Base-by-base conservation (phyloP, 1,284 basidiomycete genomes). In the Bondarzewia mesenterica region DNA sequence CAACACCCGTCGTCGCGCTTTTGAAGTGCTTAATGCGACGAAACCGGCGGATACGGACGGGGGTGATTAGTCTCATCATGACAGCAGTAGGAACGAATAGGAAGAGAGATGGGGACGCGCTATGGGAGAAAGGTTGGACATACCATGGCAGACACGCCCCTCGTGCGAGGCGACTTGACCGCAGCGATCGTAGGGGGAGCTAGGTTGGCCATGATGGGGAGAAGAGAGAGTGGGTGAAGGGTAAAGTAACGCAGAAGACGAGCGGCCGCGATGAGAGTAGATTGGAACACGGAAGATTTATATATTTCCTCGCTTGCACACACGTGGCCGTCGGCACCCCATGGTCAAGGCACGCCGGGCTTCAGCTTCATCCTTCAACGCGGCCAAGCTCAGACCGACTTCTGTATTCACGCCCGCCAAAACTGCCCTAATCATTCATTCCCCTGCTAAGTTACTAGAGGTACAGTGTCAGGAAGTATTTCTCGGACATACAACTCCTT, bases 1-100 rank as follows among this genome's bases (percentile, higher is more conserved):
- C 88, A 55, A 96, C 89, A 59, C 93, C 93, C 43, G 93, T 96
- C 44, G 93, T 93, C 54, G 93, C 93, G 40, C 89, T 93, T 74
- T 94, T 93, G 80, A 95, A 95, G 73, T 94, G 54, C 80, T 51
- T 41, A 38, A 40, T 40, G 16, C 32, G 42, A 29, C 41, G 42
- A 38, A 35, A 18, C 25, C 23, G 32, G 25, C 42, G 21, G 14
- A 32, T 29, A 42, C 41, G 27, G 4, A 43, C 32, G 15, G 26
- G 20, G 4, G 10, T 12, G 27, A 44, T 41, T 18, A 27, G 43
- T 27, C 41, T 45, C 16, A 43, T 38, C 32, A 26, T 21, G 25
- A 42, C 14, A 41, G 46, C 40, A 46, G 42, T 23, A n/a, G 32
- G 49, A 20, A 32, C 43, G 35, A 25, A 23, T 42, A 47, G 22